Percentiles rank a stretch among this genome's conserved stretches.
These are phyloP conservation scores for Smallanthus sonchifolius DNA, from an alignment of 129 eudicot species.

Conservation along the genomic window DNA sequence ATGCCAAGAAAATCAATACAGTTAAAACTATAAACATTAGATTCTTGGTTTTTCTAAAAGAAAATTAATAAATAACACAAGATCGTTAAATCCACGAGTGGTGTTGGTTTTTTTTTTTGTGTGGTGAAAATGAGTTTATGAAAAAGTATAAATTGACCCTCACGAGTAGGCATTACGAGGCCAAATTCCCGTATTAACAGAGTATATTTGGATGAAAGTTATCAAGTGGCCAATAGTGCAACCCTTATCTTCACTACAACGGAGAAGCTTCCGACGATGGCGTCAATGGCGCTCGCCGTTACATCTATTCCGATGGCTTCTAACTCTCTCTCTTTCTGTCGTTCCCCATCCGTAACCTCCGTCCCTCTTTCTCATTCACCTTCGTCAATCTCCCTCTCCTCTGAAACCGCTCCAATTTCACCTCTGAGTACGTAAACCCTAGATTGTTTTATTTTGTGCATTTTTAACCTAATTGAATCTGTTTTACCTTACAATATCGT, in stretches of 20 bases:
- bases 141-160: neutral
- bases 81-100: no score
- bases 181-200: neutral
- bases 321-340: conserved; percentile 33
- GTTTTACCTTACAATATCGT: conserved; percentile 6
- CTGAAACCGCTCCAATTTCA: conserved; percentile 25
- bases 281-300: conserved; percentile 33
- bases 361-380: conserved; percentile 34
- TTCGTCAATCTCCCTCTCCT: conserved; percentile 20
- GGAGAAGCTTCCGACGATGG: conserved; percentile 24
- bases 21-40: no score
- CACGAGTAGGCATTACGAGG: neutral
- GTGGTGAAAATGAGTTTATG: no score
- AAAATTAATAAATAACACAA: no score
- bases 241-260: conserved; percentile 14
- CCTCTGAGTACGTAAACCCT: conserved; percentile 33
- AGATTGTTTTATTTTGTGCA: neutral
- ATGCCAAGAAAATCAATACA: no score
- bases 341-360: conserved; percentile 28
- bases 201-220: neutral
- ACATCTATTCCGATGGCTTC: conserved; percentile 21
- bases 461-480: neutral
- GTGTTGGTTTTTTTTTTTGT: no score
- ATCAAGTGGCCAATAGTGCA: neutral
- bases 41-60: no score